A percentile compares a stretch with the other conserved stretches of the same genome.
Conservation (phyloP, 768 basidiomycete species). For the Cytidiella melzeri region DNA sequence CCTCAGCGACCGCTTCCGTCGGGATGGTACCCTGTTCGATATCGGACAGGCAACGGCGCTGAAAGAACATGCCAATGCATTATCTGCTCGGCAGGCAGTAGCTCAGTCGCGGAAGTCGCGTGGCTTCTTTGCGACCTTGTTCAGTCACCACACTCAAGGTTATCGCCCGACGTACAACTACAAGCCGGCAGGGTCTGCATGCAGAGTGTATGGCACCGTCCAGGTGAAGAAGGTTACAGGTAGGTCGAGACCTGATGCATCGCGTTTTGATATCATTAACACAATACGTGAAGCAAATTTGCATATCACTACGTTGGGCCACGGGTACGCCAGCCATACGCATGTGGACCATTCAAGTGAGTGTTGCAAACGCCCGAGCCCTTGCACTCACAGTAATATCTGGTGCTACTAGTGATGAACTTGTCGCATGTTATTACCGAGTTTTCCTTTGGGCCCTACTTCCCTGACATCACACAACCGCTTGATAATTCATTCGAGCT, state of each 20-base stretch:
- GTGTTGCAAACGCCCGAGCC: conserved; percentile 25
- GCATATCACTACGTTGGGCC: conserved; percentile 91
- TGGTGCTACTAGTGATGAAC: conserved; percentile 81
- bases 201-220: conserved; percentile 80
- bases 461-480: conserved; percentile 93
- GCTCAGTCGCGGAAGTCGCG: conserved; percentile 70
- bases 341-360: conserved; percentile 84
- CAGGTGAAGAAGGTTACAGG: conserved; percentile 87
- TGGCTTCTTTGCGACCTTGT: conserved; percentile 59
- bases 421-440: conserved; percentile 94
- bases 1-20: conserved; percentile 70
- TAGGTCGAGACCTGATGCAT: conserved; percentile 21
- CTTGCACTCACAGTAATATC: not conserved
- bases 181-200: conserved; percentile 63
- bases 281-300: conserved; percentile 57
- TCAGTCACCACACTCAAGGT: conserved; percentile 35
- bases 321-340: conserved; percentile 83
- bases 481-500: conserved; percentile 86
- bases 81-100: conserved; percentile 66
- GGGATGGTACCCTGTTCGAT: conserved; percentile 84
- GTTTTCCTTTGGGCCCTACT: conserved; percentile 94
- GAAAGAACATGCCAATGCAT: conserved; percentile 58
- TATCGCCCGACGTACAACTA: conserved; percentile 76
- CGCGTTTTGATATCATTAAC: not conserved
- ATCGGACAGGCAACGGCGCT: conserved; percentile 73